Evolutionary conservation across 2,329 filamentous ascomycete genomes (phyloP).

Genomic region (Xylaria sp.): DNA sequence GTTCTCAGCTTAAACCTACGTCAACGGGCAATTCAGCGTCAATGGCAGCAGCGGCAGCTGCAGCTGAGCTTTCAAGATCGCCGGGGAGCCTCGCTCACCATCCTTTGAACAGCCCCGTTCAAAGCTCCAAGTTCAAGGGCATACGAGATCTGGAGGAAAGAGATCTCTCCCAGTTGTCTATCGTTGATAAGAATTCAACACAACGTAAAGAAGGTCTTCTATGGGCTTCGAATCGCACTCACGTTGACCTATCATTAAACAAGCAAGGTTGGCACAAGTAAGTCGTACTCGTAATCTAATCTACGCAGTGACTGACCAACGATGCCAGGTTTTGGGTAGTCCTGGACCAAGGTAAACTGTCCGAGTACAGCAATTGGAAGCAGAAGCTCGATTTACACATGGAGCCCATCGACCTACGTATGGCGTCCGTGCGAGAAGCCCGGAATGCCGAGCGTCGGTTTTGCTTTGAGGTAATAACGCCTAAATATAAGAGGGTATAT

Average conservation of each 20-base stretch:
- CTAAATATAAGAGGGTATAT: slow-evolving; percentile 94
- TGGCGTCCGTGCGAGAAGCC: slow-evolving; percentile 96
- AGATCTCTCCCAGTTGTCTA: slow-evolving; percentile 65
- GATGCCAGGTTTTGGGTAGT: slow-evolving; percentile 91
- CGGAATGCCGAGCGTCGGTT: slow-evolving; percentile 94
- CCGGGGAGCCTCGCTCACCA: slow-evolving; percentile 64
- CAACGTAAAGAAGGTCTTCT: slow-evolving; percentile 93
- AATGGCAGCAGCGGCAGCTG: slow-evolving; percentile 47
- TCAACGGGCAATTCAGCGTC: slow-evolving; percentile 58
- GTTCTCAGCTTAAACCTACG: slow-evolving; percentile 71
- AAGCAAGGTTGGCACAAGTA: slow-evolving; percentile 99
- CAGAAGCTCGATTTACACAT: slow-evolving; percentile 96
- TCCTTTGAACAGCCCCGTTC: slow-evolving; percentile 61
- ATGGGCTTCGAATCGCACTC: slow-evolving; percentile 93
- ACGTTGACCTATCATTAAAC: slow-evolving; percentile 94
- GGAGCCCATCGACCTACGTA: slow-evolving; percentile 95
- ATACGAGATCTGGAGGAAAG: slow-evolving; percentile 93
- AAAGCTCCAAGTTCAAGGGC: slow-evolving; percentile 80
- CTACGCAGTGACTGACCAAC: slow-evolving; percentile 31
- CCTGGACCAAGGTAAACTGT: slow-evolving; percentile 93
- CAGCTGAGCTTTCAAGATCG: slow-evolving; percentile 64
- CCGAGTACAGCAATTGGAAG: slow-evolving; percentile 99
- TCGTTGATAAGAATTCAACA: slow-evolving; percentile 68
- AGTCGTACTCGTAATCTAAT: slow-evolving; percentile 52
- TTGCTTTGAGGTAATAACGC: slow-evolving; percentile 98